Evolutionary conservation across 2,329 filamentous ascomycete genomes (phyloP).

Genomic region (Orbilia javanica): DNA sequence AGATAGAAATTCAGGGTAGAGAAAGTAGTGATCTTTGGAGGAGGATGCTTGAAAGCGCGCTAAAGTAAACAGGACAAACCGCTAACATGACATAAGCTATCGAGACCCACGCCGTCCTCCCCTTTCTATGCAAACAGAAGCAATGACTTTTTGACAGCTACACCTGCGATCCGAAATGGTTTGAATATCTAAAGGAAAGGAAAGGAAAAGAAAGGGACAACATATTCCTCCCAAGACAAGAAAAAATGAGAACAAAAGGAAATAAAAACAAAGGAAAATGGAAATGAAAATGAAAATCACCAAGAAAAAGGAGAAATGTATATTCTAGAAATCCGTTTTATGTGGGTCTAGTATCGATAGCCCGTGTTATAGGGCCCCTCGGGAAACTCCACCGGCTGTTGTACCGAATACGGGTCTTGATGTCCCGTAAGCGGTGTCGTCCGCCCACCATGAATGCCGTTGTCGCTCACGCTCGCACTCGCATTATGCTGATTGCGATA

Average conservation of each 20-base stretch:
- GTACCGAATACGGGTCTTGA: constrained; percentile 52
- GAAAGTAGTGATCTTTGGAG: constrained; percentile 5
- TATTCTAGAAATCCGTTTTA: too few relatives aligned
- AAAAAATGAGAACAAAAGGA: too few relatives aligned
- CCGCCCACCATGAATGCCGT: constrained; percentile 29
- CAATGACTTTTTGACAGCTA: constrained; percentile 8
- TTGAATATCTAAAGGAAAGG: background rate
- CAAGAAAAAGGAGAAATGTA: too few relatives aligned
- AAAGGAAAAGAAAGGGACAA: background rate
- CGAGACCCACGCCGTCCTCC: constrained; percentile 5
- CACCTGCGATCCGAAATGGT: constrained; percentile 6
- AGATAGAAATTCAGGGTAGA: background rate
- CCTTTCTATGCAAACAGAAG: constrained; percentile 18
- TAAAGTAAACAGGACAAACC: constrained; percentile 24
- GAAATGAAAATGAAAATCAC: too few relatives aligned
- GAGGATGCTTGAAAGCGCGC: background rate
- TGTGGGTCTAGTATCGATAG: constrained; percentile 48
- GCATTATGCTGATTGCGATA: constrained; percentile 54
- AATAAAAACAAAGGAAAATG: too few relatives aligned
- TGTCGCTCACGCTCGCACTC: constrained; percentile 39
- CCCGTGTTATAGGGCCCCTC: constrained; percentile 46
- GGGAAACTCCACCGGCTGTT: constrained; percentile 53
- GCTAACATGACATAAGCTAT: constrained; percentile 19
- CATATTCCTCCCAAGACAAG: background rate
- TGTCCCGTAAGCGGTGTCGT: constrained; percentile 50